Percentiles rank a stretch among this genome's conserved stretches.
Conservation (phyloP, 768 basidiomycete genomes). For the Lactarius sanguifluus region DNA sequence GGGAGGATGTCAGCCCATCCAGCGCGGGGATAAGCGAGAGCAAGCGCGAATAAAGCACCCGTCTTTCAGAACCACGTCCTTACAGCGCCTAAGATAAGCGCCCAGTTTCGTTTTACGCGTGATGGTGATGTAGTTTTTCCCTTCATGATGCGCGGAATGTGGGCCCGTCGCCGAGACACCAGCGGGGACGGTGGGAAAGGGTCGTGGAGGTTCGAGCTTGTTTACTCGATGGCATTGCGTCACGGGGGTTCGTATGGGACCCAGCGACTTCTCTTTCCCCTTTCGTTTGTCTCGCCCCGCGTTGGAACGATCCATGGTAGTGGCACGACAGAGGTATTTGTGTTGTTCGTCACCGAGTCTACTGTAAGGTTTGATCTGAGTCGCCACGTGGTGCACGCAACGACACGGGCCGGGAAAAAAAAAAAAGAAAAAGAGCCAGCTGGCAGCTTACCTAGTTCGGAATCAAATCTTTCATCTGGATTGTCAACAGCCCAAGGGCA, state of each 20-base stretch:
- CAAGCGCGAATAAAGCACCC: slow-evolving; percentile 47
- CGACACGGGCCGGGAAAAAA: neutral
- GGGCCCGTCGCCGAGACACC: slow-evolving; percentile 82
- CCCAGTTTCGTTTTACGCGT: slow-evolving; percentile 74
- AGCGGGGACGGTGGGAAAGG: slow-evolving; percentile 71
- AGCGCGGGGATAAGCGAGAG: neutral
- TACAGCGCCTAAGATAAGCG: slow-evolving; percentile 76
- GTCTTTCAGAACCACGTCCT: slow-evolving; percentile 65
- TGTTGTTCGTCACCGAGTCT: neutral
- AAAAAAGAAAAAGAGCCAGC: neutral
- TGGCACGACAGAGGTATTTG: neutral
- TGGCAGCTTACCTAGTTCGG: neutral
- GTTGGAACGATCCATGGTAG: neutral
- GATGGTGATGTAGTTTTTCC: slow-evolving; percentile 78
- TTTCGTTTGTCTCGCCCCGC: neutral
- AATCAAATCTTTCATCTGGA: neutral
- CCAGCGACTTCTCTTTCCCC: slow-evolving; percentile 17
- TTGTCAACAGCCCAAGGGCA: slow-evolving; percentile 5
- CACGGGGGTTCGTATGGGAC: slow-evolving; percentile 8
- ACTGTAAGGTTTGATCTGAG: neutral
- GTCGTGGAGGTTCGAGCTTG: slow-evolving; percentile 71
- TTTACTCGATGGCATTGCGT: slow-evolving; percentile 43
- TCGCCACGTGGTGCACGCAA: neutral
- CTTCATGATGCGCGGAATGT: slow-evolving; percentile 72
- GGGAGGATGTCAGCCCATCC: neutral